Evolutionary conservation across 331 rosid species (phyloP), one percentile per base, ranked within the genome.

Genomic region (Pyracantha coccinea): DNA sequence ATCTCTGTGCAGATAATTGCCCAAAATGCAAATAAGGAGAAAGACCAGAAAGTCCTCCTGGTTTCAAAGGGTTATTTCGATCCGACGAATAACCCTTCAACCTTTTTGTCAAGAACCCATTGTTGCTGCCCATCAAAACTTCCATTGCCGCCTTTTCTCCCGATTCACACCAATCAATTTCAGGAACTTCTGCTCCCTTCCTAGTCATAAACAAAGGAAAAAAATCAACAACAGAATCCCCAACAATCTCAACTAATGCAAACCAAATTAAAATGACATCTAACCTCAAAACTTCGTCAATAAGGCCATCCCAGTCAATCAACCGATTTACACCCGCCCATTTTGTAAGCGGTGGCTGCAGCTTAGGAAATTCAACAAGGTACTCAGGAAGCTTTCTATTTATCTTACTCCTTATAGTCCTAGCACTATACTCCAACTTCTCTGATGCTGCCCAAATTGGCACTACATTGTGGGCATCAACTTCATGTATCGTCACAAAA

Each of bases 1-100:
- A 94, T 20, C 98, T 83, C 77, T 94, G 97, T 2, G 96, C 89
- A 44, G 97, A 94, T 83, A 91, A 84, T 73, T 88, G 95, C 60
- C 97, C 98, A 86, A 94, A 94, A 84, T 94, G 98, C 86, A 94
- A 77, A 82, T 94, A 92, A 29, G 99, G 97, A 57, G 99, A 94
- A 60, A 94, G 86, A 44, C 99, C 95, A 61, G 99, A 94, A 75
- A 92, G 86, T 2, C 84, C 93, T 66, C 74, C 80, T 33, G 96
- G 89, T 74, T 92, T 88, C 78, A 86, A 76, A 1, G 99, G 97
- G 72, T 94, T 88, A 63, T 87, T 92, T 66, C 97, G 84, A 67
- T 91, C 97, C 1, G 50, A 29, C 0, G 91, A 79, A 80, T 94
- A 92, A 72, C 59, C 83, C 82, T 80, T 90, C 87, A 90, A 75